These are phyloP conservation scores for Fusarium camptoceras DNA, from an alignment of 2,329 filamentous ascomycete genomes.

Conservation along the genomic window DNA sequence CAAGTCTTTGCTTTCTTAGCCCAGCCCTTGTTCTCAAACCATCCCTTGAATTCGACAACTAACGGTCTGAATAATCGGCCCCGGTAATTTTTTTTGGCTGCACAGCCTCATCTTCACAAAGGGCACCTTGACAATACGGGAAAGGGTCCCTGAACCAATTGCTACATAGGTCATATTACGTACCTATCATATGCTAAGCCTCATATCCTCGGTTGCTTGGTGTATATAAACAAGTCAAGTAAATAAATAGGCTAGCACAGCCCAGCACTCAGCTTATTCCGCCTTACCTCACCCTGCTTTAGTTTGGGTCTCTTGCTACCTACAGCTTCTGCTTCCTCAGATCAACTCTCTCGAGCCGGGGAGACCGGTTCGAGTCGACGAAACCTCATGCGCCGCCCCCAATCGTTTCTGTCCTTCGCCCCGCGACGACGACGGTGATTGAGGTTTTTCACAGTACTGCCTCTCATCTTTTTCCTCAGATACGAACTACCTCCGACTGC, in stretches of 20 bases:
- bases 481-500: conserved; percentile 10
- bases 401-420: conserved; percentile 44
- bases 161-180: conserved; percentile 30
- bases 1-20: neutral
- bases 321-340: conserved; percentile 19
- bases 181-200: conserved; percentile 43
- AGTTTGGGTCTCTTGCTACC: conserved; percentile 20
- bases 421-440: conserved; percentile 47
- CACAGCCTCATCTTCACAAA: conserved; percentile 45
- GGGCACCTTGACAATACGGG: conserved; percentile 17
- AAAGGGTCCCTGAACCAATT: conserved; percentile 26
- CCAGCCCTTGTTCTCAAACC: neutral
- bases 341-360: conserved; percentile 29
- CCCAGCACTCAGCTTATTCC: conserved; percentile 7
- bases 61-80: conserved; percentile 16
- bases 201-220: conserved; percentile 36
- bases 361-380: conserved; percentile 37
- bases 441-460: neutral
- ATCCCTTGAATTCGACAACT: conserved; percentile 10
- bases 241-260: conserved; percentile 27
- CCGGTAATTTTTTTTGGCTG: conserved; percentile 24
- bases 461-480: conserved; percentile 2
- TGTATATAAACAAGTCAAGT: conserved; percentile 16
- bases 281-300: conserved; percentile 3
- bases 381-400: conserved; percentile 44